Evolutionary conservation across 108 stramenopile species (phyloP).

Genomic region (Cyclostephanos tholiformis): DNA sequence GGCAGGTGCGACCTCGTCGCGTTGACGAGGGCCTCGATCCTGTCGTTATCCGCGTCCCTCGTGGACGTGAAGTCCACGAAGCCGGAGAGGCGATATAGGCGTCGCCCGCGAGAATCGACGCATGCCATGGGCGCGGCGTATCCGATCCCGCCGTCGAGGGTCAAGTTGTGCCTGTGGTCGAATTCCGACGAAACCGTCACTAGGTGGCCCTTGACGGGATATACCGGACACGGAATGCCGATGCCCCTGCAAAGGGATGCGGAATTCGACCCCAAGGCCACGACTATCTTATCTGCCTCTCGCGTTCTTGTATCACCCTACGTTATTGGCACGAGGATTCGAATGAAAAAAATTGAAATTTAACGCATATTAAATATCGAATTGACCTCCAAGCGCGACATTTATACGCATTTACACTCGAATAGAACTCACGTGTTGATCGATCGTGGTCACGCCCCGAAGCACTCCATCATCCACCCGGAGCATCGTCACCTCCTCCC

Average conservation of each 20-base stretch:
- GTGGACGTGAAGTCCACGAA: conserved; percentile 39
- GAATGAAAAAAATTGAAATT: no score
- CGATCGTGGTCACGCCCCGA: conserved; percentile 28
- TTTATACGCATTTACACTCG: no score
- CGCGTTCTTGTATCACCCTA: conserved; percentile 16
- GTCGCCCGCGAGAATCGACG: conserved; percentile 13
- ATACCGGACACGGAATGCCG: conserved; percentile 32
- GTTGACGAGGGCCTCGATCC: conserved; percentile 33
- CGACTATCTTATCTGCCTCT: conserved; percentile 30
- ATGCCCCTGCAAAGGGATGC: conserved; percentile 30
- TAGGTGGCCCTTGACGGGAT: conserved; percentile 41
- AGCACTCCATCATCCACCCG: conserved; percentile 11
- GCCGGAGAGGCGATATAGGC: conserved; percentile 37
- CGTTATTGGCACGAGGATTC: no score
- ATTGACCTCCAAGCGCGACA: neutral
- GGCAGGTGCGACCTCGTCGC: conserved; percentile 30
- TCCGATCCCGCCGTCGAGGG: conserved; percentile 40
- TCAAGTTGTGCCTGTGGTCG: conserved; percentile 27
- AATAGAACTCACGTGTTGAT: conserved; percentile 22
- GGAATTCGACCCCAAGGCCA: conserved; percentile 37
- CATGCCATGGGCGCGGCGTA: conserved; percentile 43
- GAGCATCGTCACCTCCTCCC: conserved; percentile 22
- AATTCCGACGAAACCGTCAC: conserved; percentile 28
- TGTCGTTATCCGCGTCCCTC: conserved; percentile 20
- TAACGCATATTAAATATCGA: no score